Conservation (phyloP, 345 rosid genomes). For the Murraya koenigii region DNA sequence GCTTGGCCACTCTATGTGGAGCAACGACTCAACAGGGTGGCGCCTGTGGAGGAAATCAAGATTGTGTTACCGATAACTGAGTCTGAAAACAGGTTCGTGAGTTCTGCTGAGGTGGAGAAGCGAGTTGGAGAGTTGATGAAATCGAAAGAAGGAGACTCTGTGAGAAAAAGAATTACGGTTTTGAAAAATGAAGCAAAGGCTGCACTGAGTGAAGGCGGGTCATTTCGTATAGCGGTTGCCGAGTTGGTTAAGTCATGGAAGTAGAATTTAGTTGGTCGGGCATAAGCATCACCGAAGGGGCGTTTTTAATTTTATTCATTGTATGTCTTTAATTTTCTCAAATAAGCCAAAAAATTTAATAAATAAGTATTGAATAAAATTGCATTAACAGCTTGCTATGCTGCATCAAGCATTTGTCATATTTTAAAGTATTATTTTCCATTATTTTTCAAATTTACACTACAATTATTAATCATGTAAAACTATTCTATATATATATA, state of each 20-base stretch:
- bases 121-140: conserved; percentile 36
- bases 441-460: no score
- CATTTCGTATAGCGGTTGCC: conserved; percentile 31
- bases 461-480: no score
- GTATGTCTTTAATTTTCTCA: no score
- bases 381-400: no score
- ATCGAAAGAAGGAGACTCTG: conserved; percentile 16
- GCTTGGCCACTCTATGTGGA: conserved; percentile 59
- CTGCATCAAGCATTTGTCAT: no score
- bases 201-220: conserved; percentile 40
- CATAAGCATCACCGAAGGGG: no score
- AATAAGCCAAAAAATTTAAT: no score
- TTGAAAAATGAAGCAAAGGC: conserved; percentile 33
- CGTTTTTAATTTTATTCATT: no score
- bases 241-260: conserved; percentile 33
- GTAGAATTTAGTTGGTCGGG: not conserved
- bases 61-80: conserved; percentile 24
- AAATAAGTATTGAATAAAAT: no score
- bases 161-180: conserved; percentile 14
- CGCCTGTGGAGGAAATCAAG: conserved; percentile 35
- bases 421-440: no score
- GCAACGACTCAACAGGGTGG: conserved; percentile 31
- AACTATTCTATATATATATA: no score
- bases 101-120: conserved; percentile 33
- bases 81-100: conserved; percentile 28